Base-by-base conservation (phyloP, 148 eudicot genomes). In the Silene latifolia region DNA sequence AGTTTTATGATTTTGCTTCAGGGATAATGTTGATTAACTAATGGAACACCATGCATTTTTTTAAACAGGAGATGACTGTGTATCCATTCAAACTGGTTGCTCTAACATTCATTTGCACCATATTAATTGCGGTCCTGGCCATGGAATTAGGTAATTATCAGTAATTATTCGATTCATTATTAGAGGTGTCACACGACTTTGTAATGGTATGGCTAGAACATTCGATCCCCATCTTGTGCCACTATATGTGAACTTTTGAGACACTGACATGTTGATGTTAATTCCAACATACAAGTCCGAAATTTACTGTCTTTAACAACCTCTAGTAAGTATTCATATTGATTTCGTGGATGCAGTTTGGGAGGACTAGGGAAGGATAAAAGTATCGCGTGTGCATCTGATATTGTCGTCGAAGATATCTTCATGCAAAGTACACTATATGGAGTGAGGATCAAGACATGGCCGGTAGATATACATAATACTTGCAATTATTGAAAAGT, bases 1-100 rank as follows among this genome's bases (percentile, higher is more conserved):
- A 5, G 9, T 8, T 39, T 39, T 39, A 39, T 39, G 8, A 48
- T 48, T 10, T 48, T 2, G 17, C 18, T 51, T 51, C 17, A 51
- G 8, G 18, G 9, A 51, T 51, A 12, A 51, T 2, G 4, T 51
- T 51, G 56, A 51, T 51, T 51, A 1, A 51, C 56, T 51, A 12
- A 51, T 51, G 17, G 56, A 13, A 51, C 56, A 51, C 56, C 56
- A 2, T 51, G 56, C 53, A 51, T 51, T 51, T 29, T 29, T 57
- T 54, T 60, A 79, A 69, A 76, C 89, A 93, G 98, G 98, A 62
- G 96, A 93, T 82, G 98, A 93, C 78, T 93, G 98, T 86, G 87
- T 93, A 15, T 93, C 98, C 51, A 93, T 93, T 57, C 98, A 93
- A 84, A 93, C 98, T 23, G 96, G 96, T 46, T 93, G 93, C 85